Conservation (phyloP, 2,329 filamentous ascomycete genomes). For the Diplodia mutila region DNA sequence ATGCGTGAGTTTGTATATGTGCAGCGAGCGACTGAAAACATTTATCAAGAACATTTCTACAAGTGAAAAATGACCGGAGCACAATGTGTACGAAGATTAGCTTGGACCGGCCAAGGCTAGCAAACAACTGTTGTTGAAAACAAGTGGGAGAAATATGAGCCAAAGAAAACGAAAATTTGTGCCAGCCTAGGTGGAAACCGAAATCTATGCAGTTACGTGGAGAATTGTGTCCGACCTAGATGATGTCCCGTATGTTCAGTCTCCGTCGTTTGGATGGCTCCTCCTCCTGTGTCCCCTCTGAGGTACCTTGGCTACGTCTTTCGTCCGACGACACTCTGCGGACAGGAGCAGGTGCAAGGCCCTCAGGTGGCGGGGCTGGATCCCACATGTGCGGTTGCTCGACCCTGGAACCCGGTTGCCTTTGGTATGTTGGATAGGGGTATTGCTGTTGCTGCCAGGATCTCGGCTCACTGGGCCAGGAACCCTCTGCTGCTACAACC, state of each 20-base stretch:
- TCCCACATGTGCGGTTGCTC: constrained; percentile 6
- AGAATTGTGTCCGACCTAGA: neutral
- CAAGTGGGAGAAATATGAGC: neutral
- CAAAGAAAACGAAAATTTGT: neutral
- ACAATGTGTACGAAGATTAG: neutral
- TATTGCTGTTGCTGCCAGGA: constrained; percentile 5
- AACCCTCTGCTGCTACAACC: neutral
- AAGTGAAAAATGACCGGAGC: neutral
- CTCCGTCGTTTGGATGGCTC: constrained; percentile 27
- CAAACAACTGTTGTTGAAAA: neutral
- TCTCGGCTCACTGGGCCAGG: constrained; percentile 10
- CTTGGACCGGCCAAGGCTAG: constrained; percentile 11
- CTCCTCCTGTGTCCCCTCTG: constrained; percentile 6
- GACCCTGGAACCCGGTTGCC: neutral
- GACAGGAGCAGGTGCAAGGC: neutral
- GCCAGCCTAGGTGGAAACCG: neutral
- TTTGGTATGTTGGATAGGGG: neutral
- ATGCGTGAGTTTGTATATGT: constrained; percentile 3
- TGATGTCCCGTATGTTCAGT: constrained; percentile 28
- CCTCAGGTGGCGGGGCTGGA: neutral
- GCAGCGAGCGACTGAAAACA: neutral
- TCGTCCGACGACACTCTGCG: constrained; percentile 10
- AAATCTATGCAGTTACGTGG: neutral
- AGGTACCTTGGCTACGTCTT: constrained; percentile 2
- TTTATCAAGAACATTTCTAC: constrained; percentile 5